These are phyloP conservation scores for Plasmodium billcollinsi DNA, from an alignment of 169 alveolate species.

Conservation along the genomic window DNA sequence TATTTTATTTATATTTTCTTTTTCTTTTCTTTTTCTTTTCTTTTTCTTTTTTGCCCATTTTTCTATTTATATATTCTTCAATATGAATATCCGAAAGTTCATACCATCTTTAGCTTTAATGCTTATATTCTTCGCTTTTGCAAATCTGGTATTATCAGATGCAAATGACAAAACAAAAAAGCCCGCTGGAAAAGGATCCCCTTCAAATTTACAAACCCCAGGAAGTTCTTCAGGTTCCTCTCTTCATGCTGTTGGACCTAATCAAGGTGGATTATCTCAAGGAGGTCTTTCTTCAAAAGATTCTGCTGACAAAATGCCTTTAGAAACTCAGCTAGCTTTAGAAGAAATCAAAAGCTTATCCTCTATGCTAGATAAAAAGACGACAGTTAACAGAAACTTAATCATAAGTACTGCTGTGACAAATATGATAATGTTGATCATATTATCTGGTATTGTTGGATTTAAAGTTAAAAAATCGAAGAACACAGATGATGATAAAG, in stretches of 20 bases:
- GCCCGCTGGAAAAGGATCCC: conserved; percentile 3
- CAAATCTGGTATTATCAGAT: conserved; percentile 2
- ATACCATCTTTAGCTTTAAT: conserved; percentile 22
- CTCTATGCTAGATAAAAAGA: conserved; percentile 11
- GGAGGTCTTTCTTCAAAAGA: conserved; percentile 1
- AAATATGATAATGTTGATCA: conserved; percentile 11
- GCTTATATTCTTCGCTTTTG: not conserved
- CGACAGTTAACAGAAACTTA: conserved; percentile 16
- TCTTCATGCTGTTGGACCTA: too few relatives aligned
- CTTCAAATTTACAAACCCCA: not conserved
- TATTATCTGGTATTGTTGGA: conserved; percentile 44
- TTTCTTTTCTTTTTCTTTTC: not conserved
- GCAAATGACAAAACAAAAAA: conserved; percentile 27
- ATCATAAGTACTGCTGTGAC: conserved; percentile 22
- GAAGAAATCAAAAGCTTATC: conserved; percentile 20
- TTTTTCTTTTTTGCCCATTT: not conserved
- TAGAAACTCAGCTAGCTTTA: conserved; percentile 26
- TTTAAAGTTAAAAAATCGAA: conserved; percentile 1
- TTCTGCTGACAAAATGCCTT: conserved; percentile 4
- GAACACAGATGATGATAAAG: not conserved
- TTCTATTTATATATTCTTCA: not conserved
- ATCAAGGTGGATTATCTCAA: not conserved
- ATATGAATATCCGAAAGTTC: conserved; percentile 25
- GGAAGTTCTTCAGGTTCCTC: not conserved
- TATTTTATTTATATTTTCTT: not conserved